Evolutionary conservation across 768 basidiomycete species (phyloP).

Genomic region (Coprinellus micaceus): DNA sequence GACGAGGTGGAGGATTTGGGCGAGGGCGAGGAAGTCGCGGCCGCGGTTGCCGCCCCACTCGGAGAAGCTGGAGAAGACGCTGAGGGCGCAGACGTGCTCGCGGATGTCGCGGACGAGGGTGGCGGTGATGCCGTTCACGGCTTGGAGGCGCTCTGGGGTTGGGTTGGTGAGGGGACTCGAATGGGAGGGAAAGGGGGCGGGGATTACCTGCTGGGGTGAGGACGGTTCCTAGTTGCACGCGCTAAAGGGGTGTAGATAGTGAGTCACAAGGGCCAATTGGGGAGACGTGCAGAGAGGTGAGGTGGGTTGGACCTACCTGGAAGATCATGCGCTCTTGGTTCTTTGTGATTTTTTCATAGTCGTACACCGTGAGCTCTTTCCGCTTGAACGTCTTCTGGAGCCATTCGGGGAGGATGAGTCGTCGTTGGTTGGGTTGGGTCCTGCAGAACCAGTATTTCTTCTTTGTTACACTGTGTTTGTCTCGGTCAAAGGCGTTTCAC

Average conservation of each 20-base stretch:
- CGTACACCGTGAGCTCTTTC: slow-evolving; percentile 68
- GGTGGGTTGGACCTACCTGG: slow-evolving; percentile 42
- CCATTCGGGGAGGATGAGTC: slow-evolving; percentile 19
- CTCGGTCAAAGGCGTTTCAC: not conserved
- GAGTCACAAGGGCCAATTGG: too few species aligned
- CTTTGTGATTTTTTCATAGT: slow-evolving; percentile 58
- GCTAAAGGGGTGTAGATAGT: slow-evolving; percentile 33
- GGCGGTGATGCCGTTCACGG: slow-evolving; percentile 53
- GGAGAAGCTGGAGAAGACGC: slow-evolving; percentile 26
- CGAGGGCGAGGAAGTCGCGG: slow-evolving; percentile 54
- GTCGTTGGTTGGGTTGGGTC: slow-evolving; percentile 9
- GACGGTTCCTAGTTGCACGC: slow-evolving; percentile 76
- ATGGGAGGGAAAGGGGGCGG: too few species aligned
- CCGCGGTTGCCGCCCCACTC: slow-evolving; percentile 52
- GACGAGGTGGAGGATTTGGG: slow-evolving; percentile 44
- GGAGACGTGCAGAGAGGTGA: too few species aligned
- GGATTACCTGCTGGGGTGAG: slow-evolving; percentile 61
- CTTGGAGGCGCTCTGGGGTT: slow-evolving; percentile 58
- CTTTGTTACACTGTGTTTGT: slow-evolving; percentile 6
- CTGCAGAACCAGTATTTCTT: slow-evolving; percentile 24
- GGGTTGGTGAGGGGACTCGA: slow-evolving; percentile 1
- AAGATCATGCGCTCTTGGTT: slow-evolving; percentile 64
- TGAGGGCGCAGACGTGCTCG: slow-evolving; percentile 37
- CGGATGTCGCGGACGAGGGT: slow-evolving; percentile 58
- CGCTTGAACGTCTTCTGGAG: slow-evolving; percentile 27